A percentile compares a stretch with the other conserved stretches of the same genome.
phyloP scores from a whole-genome alignment of 2,329 filamentous ascomycete genomes.

The Fusarium temperatum region DNA sequence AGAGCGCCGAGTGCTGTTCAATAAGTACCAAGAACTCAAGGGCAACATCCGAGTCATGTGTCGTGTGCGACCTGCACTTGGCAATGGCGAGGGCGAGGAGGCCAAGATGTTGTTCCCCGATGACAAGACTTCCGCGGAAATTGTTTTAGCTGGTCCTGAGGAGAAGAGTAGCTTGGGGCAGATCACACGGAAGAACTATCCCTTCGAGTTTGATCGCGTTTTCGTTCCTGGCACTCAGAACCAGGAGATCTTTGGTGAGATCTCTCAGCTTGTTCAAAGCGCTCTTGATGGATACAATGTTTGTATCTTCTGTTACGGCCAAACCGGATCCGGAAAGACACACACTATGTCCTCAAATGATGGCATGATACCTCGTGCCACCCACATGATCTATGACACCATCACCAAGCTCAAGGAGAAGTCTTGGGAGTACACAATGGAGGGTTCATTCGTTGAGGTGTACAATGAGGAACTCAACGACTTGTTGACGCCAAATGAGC shows the following conservation, averaged over 20 bases:
- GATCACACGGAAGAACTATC: conserved; percentile 79
- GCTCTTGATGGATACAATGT: conserved; percentile 98
- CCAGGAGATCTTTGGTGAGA: conserved; percentile 90
- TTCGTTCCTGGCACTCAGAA: conserved; percentile 84
- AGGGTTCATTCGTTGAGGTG: conserved; percentile 94
- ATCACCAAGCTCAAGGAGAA: conserved; percentile 86
- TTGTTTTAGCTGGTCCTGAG: conserved; percentile 83
- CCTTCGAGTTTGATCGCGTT: conserved; percentile 92
- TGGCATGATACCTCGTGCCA: conserved; percentile 95
- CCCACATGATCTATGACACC: conserved; percentile 91
- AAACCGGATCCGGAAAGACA: conserved; percentile 97
- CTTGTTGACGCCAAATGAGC: conserved; percentile 67
- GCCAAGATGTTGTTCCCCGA: conserved; percentile 84
- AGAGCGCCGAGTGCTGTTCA: conserved; percentile 89
- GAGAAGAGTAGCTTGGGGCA: conserved; percentile 83
- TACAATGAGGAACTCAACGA: conserved; percentile 99
- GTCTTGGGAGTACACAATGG: conserved; percentile 94
- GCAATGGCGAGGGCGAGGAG: conserved; percentile 66
- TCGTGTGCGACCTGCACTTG: conserved; percentile 81
- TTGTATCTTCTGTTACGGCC: conserved; percentile 98
- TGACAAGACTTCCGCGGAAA: conserved; percentile 85
- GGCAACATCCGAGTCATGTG: conserved; percentile 99
- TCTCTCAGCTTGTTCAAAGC: conserved; percentile 95
- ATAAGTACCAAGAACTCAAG: conserved; percentile 97
- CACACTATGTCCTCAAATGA: conserved; percentile 92